Percentiles rank a stretch among this genome's conserved stretches.
Evolutionary conservation across 2,329 filamentous ascomycete genomes (phyloP).

Genomic region (Furcasterigmium furcatum): DNA sequence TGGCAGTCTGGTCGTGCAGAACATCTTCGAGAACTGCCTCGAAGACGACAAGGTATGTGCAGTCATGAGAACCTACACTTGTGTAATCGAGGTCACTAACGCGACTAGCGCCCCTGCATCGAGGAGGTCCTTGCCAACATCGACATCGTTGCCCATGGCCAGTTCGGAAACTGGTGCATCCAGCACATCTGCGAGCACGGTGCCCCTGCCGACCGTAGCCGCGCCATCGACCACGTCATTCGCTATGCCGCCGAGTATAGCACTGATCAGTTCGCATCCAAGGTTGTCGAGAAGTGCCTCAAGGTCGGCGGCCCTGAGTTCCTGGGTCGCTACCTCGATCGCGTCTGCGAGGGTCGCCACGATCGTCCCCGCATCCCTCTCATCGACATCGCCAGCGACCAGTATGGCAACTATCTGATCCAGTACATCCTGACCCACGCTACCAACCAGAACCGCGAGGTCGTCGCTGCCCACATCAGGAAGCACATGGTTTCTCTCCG

Average conservation of each 20-base stretch:
- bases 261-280: slow-evolving; percentile 98
- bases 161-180: slow-evolving; percentile 99
- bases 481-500: slow-evolving; percentile 99
- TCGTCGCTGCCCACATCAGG: slow-evolving; percentile 89
- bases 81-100: slow-evolving; percentile 12
- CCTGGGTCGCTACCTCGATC: slow-evolving; percentile 85
- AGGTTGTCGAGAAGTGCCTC: slow-evolving; percentile 97
- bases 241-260: slow-evolving; percentile 93
- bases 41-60: slow-evolving; percentile 94
- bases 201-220: slow-evolving; percentile 82
- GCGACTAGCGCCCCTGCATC: slow-evolving; percentile 82
- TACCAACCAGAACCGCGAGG: slow-evolving; percentile 81
- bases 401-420: slow-evolving; percentile 97
- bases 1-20: slow-evolving; percentile 95
- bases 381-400: slow-evolving; percentile 97
- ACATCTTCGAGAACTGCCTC: slow-evolving; percentile 98
- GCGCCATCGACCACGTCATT: slow-evolving; percentile 93
- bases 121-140: slow-evolving; percentile 95
- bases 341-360: slow-evolving; percentile 85
- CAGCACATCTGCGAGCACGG: slow-evolving; percentile 99
- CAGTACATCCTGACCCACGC: slow-evolving; percentile 95
- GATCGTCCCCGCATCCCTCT: slow-evolving; percentile 94
- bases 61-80: not conserved
- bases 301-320: slow-evolving; percentile 94
- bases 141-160: slow-evolving; percentile 92